These are phyloP conservation scores for Malassezia caprae DNA, from an alignment of 1,284 basidiomycete genomes.

Conservation along the genomic window DNA sequence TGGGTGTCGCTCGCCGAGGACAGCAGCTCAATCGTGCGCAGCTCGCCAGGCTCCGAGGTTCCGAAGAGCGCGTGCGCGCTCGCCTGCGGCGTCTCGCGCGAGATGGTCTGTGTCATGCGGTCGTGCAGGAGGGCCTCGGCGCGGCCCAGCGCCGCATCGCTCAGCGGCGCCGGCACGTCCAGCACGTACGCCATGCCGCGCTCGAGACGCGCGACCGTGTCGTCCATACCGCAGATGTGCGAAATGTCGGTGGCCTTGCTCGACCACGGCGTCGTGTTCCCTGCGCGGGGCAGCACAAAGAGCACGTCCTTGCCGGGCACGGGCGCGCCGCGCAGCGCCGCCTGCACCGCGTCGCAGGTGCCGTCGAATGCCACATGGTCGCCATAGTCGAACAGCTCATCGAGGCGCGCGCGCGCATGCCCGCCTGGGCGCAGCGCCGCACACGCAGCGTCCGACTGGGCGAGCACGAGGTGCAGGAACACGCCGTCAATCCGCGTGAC, in stretches of 20 bases:
- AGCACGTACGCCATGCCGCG: conserved; percentile 69
- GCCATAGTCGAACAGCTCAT: conserved; percentile 75
- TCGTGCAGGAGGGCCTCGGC: conserved; percentile 52
- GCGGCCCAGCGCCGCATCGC: conserved; percentile 20
- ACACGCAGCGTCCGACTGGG: conserved; percentile 53
- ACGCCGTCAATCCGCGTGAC: conserved; percentile 68
- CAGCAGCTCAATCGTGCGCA: conserved; percentile 60
- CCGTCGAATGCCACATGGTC: conserved; percentile 58
- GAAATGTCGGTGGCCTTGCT: conserved; percentile 91
- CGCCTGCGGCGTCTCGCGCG: conserved; percentile 54
- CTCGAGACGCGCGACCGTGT: conserved; percentile 68
- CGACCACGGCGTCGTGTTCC: conserved; percentile 79
- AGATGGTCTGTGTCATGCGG: conserved; percentile 81
- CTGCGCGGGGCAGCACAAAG: conserved; percentile 39
- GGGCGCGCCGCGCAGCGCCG: conserved; percentile 20
- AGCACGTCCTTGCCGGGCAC: conserved; percentile 38
- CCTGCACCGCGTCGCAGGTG: conserved; percentile 52
- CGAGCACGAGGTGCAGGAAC: conserved; percentile 75
- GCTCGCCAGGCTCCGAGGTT: conserved; percentile 59
- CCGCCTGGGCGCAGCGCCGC: conserved; percentile 52
- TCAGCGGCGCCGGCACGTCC: conserved; percentile 49
- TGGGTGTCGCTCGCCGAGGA: conserved; percentile 29
- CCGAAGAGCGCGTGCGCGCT: conserved; percentile 61
- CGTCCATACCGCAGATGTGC: conserved; percentile 64
- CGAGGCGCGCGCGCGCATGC: conserved; percentile 57